These are phyloP conservation scores for Saccharomycopsis fodiens DNA, from an alignment of 805 yeast genomes.

Conservation along the genomic window DNA sequence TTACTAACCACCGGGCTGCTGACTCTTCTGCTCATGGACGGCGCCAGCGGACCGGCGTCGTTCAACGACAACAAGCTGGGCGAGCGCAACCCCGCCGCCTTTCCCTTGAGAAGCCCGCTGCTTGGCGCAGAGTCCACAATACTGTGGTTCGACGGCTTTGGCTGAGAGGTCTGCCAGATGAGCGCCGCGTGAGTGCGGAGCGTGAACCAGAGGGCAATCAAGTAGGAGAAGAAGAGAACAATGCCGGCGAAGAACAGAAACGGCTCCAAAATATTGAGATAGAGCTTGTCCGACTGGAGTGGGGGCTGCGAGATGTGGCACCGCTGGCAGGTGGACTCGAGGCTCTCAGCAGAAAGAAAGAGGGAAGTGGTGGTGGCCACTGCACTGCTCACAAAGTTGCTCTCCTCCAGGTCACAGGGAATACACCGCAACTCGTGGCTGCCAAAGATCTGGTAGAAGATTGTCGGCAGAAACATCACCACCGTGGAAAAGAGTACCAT, in stretches of 20 bases:
- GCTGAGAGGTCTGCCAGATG: constrained; percentile 70
- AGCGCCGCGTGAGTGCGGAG: constrained; percentile 92
- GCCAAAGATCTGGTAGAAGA: constrained; percentile 85
- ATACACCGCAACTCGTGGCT: constrained; percentile 70
- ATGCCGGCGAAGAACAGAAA: constrained; percentile 75
- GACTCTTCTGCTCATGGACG: constrained; percentile 10
- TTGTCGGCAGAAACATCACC: constrained; percentile 88
- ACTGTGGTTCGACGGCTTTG: constrained; percentile 16
- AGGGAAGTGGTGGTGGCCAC: background rate
- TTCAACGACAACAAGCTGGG: constrained; percentile 19
- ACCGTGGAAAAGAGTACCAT: constrained; percentile 87
- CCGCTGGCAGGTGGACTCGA: constrained; percentile 42
- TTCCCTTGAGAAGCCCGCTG: constrained; percentile 5
- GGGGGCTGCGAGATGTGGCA: constrained; percentile 79
- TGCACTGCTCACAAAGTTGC: background rate
- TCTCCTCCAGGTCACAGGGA: constrained; percentile 34
- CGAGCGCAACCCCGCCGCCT: constrained; percentile 15
- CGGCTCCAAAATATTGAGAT: constrained; percentile 65
- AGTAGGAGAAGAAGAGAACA: constrained; percentile 74
- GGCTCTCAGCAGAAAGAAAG: constrained; percentile 16
- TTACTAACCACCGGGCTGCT: constrained; percentile 1
- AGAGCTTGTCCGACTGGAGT: constrained; percentile 60
- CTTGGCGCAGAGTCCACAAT: constrained; percentile 4
- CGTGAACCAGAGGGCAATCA: constrained; percentile 87
- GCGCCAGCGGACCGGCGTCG: constrained; percentile 13